Conservation (phyloP, 371 early-diverging fungal genomes). For the Parasitella parasitica region DNA sequence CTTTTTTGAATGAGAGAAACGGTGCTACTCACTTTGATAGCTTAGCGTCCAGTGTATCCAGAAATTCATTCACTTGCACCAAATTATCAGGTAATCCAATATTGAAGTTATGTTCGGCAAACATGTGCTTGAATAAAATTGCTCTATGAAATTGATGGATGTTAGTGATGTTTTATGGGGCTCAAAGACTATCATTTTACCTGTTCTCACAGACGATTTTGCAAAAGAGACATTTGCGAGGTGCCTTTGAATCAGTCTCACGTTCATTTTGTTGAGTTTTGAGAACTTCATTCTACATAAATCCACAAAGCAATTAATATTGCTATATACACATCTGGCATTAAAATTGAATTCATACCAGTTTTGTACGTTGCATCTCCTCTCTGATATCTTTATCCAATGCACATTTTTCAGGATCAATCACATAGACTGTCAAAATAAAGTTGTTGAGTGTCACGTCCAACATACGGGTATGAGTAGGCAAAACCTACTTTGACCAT, state of each 20-base stretch:
- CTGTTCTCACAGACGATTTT: conserved; percentile 67
- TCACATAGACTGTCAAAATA: conserved; percentile 49
- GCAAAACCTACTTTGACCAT: background rate
- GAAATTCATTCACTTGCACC: conserved; percentile 83
- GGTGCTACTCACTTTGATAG: conserved; percentile 56
- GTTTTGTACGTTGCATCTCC: conserved; percentile 69
- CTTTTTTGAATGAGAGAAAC: no score
- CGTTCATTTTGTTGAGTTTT: conserved; percentile 80
- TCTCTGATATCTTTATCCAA: conserved; percentile 73
- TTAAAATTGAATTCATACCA: conserved; percentile 41
- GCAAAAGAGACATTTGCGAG: conserved; percentile 93
- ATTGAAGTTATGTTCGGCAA: conserved; percentile 89
- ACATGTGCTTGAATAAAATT: conserved; percentile 85
- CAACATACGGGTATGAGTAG: no score
- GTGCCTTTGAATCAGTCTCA: conserved; percentile 61
- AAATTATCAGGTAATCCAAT: conserved; percentile 93
- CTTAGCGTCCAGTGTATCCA: conserved; percentile 77
- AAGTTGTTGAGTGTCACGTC: no score
- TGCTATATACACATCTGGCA: no score
- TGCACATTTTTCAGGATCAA: conserved; percentile 61
- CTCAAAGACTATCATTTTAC: background rate
- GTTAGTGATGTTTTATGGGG: no score
- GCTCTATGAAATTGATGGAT: conserved; percentile 29
- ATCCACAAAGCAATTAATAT: background rate
- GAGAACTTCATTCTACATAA: conserved; percentile 67